Evolutionary conservation across 768 basidiomycete species (phyloP).

Genomic region (Macrolepiota dolichaula): DNA sequence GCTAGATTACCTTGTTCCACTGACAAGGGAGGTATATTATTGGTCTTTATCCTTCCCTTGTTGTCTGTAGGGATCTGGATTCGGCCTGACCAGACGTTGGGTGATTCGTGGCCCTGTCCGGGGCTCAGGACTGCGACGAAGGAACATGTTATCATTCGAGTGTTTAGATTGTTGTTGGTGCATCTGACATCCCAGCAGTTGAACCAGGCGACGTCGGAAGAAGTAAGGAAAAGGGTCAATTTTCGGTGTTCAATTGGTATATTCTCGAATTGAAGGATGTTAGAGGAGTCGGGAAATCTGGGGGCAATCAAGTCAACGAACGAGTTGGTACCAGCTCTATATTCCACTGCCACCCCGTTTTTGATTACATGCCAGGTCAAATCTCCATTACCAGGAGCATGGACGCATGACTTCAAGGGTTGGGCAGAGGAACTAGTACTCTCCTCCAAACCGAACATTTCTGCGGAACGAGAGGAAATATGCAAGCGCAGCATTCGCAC

Average conservation of each 20-base stretch:
- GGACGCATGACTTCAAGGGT: too few species aligned
- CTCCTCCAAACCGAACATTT: too few species aligned
- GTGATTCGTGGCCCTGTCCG: constrained; percentile 26
- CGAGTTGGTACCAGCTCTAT: too few species aligned
- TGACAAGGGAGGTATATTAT: not conserved
- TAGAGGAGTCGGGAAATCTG: too few species aligned
- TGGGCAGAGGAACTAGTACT: too few species aligned
- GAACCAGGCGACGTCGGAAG: constrained; percentile 32
- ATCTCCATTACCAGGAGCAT: too few species aligned
- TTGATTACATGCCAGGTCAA: too few species aligned
- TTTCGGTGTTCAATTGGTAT: not conserved
- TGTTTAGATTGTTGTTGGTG: constrained; percentile 14
- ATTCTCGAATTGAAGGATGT: too few species aligned
- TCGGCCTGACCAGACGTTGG: constrained; percentile 30
- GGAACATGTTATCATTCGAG: constrained; percentile 21
- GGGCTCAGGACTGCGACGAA: constrained; percentile 30
- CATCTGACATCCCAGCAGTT: constrained; percentile 32
- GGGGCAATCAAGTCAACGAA: too few species aligned
- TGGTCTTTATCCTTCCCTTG: constrained; percentile 14
- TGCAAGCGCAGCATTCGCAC: constrained; percentile 35
- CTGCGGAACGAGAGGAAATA: too few species aligned
- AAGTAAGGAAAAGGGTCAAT: constrained; percentile 26
- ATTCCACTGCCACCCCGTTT: too few species aligned
- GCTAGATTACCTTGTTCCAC: not conserved
- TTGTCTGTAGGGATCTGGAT: constrained; percentile 13